Percentiles rank a stretch among this genome's conserved stretches.
Evolutionary conservation across 768 basidiomycete species (phyloP).

Genomic region (Suillus brevipes): DNA sequence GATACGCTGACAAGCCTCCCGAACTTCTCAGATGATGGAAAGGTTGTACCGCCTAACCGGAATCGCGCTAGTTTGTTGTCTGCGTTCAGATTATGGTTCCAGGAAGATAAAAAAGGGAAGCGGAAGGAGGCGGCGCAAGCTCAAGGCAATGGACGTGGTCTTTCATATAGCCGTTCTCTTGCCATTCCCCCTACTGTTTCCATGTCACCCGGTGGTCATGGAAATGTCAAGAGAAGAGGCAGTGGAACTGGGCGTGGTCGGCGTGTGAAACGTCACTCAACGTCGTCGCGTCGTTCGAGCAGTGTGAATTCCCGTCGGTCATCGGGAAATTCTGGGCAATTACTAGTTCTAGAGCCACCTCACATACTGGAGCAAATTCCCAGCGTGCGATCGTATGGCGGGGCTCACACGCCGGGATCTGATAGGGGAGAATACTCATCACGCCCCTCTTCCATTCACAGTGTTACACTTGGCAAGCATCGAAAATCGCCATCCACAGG

Average conservation of each 20-base stretch:
- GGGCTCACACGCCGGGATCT: constrained; percentile 84
- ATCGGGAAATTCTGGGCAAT: constrained; percentile 50
- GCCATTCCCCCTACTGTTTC: constrained; percentile 24
- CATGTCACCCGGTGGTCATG: constrained; percentile 32
- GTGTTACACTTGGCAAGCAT: constrained; percentile 65
- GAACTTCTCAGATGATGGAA: constrained; percentile 36
- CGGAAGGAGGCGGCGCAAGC: constrained; percentile 50
- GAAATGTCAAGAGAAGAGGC: constrained; percentile 50
- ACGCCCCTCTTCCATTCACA: constrained; percentile 84
- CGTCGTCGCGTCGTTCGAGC: constrained; percentile 85
- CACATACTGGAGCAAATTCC: constrained; percentile 48
- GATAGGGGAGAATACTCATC: constrained; percentile 79
- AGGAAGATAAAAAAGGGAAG: constrained; percentile 88
- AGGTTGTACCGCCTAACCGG: constrained; percentile 41
- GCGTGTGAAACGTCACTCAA: constrained; percentile 65
- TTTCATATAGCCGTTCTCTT: constrained; percentile 28
- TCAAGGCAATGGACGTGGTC: constrained; percentile 23
- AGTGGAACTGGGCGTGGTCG: constrained; percentile 49
- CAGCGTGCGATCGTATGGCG: constrained; percentile 72
- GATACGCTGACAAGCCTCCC: constrained; percentile 51
- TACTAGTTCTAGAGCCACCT: constrained; percentile 56
- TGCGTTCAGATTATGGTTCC: constrained; percentile 89
- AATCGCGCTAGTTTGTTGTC: constrained; percentile 81
- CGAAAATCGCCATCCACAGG: constrained; percentile 76
- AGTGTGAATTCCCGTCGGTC: constrained; percentile 86